A percentile compares a stretch with the other conserved stretches of the same genome.
Conservation (phyloP, 2,329 filamentous ascomycete genomes). For the Botrytis galanthina region DNA sequence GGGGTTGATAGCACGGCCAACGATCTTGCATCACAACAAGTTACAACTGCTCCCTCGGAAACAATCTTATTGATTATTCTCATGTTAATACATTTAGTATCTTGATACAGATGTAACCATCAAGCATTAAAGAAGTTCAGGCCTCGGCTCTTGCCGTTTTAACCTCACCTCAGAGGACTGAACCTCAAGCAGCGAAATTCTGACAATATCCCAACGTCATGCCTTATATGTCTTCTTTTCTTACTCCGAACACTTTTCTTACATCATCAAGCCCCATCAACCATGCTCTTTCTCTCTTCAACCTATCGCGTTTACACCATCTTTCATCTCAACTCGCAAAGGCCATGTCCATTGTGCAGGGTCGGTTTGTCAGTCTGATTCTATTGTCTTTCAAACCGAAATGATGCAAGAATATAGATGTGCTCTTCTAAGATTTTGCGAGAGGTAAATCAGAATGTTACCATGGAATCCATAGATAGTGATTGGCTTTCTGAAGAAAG, state of each 20-base stretch:
- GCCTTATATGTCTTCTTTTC: fast-evolving
- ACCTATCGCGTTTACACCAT: background rate
- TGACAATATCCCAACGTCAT: background rate
- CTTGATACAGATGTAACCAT: background rate
- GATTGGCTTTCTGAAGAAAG: background rate
- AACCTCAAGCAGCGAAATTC: background rate
- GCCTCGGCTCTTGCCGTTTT: background rate
- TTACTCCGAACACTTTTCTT: background rate
- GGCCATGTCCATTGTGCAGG: too few species aligned
- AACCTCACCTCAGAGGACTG: background rate
- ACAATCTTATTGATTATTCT: background rate
- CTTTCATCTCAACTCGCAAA: background rate
- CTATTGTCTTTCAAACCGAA: background rate
- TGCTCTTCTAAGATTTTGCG: background rate
- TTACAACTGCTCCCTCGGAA: background rate
- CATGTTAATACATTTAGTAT: background rate
- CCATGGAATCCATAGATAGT: too few species aligned
- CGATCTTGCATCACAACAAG: background rate
- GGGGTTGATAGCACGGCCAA: background rate
- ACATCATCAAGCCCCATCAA: background rate
- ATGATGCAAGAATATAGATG: background rate
- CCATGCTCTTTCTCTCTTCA: background rate
- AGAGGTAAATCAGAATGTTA: too few species aligned
- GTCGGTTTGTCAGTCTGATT: too few species aligned
- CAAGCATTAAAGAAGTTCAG: background rate